Percentiles rank a stretch among this genome's conserved stretches.
These are phyloP conservation scores for Dendrocalamus sinicus DNA, from an alignment of 176 grass and related monocot species.

Conservation along the genomic window DNA sequence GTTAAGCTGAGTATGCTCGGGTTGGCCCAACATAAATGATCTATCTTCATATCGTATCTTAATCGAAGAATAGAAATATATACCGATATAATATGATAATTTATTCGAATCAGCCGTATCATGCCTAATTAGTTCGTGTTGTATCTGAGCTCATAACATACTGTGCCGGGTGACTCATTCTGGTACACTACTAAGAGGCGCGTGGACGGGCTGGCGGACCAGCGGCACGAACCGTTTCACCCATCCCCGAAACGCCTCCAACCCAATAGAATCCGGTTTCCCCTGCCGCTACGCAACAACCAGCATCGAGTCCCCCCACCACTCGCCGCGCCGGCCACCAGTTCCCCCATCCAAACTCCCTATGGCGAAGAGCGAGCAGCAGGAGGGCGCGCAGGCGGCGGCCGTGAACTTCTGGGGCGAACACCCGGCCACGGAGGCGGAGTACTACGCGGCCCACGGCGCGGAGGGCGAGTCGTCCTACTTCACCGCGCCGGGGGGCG, in stretches of 20 bases:
- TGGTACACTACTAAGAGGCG: not conserved
- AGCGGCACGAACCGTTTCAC: not conserved
- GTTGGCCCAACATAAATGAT: no score
- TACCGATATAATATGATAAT: rapidly evolving
- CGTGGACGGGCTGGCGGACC: not conserved
- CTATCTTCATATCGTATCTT: no score
- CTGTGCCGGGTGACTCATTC: no score
- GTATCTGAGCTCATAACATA: no score
- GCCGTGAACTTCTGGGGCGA: slow-evolving; percentile 76
- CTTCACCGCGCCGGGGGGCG: slow-evolving; percentile 48
- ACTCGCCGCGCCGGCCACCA: slow-evolving; percentile 10
- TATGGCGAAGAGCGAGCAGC: not conserved
- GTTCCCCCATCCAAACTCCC: slow-evolving; percentile 17
- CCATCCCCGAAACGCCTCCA: not conserved
- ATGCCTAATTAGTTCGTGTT: no score
- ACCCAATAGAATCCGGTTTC: not conserved
- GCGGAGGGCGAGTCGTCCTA: slow-evolving; percentile 54
- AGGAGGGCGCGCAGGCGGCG: not conserved
- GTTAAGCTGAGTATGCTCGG: no score
- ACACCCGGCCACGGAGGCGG: slow-evolving; percentile 62
- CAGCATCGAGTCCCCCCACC: slow-evolving; percentile 34
- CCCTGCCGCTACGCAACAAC: slow-evolving; percentile 46
- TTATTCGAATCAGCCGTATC: rapidly evolving
- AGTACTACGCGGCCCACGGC: slow-evolving; percentile 72
- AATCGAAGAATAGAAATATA: no score